phyloP scores from a whole-genome alignment of 352 stramenopile genomes.

The Globisporangium ultimum region DNA sequence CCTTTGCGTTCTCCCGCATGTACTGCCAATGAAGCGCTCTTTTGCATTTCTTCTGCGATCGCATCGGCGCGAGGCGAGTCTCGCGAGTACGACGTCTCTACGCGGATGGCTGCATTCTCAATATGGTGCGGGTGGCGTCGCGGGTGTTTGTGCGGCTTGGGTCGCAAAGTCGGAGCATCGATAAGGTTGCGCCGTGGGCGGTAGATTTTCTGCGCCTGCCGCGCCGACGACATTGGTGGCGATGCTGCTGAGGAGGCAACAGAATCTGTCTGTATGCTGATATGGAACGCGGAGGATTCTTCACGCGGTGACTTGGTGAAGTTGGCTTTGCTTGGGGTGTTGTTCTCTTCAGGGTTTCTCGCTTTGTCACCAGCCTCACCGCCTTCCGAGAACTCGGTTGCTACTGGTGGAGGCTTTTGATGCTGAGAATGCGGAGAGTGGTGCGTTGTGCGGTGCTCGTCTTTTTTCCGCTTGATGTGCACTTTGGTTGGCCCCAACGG shows the following conservation, averaged over 20 bases:
- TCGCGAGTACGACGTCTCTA: slow-evolving; percentile 1
- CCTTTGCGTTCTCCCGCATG: too few species aligned
- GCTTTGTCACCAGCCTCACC: too few species aligned
- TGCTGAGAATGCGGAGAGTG: slow-evolving; percentile 5
- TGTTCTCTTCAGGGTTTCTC: too few species aligned
- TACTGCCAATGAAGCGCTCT: background rate
- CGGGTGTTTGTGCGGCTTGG: background rate
- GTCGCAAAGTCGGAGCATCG: slow-evolving; percentile 10
- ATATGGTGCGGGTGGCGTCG: slow-evolving; percentile 12
- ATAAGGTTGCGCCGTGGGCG: slow-evolving; percentile 16
- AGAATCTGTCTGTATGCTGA: background rate
- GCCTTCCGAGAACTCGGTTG: background rate
- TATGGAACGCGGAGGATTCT: background rate
- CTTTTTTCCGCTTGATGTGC: background rate
- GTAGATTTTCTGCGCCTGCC: slow-evolving; percentile 28
- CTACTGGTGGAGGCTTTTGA: background rate
- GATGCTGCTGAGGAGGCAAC: slow-evolving; percentile 12
- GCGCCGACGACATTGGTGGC: slow-evolving; percentile 22
- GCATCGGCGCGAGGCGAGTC: slow-evolving; percentile 15
- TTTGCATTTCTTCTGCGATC: background rate
- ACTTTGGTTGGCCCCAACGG: background rate
- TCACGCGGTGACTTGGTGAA: too few species aligned
- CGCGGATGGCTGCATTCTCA: background rate
- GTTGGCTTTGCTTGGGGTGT: too few species aligned
- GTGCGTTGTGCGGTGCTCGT: background rate